Conservation (phyloP, 2,329 filamentous ascomycete genomes). For the Fusarium duplospermum region DNA sequence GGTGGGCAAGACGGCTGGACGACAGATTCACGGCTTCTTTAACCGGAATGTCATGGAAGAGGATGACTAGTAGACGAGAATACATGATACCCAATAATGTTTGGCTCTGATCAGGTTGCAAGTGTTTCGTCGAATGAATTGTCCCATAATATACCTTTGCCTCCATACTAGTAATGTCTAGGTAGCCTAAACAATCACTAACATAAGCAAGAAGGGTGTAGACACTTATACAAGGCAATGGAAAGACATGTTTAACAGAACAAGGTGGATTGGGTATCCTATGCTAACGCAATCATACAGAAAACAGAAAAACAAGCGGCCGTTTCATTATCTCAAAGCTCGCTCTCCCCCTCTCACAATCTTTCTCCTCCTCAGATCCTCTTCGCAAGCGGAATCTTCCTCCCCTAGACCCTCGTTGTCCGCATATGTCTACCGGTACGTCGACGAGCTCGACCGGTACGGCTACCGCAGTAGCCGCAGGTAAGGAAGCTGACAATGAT, state of each 20-base stretch:
- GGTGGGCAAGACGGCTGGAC: conserved; percentile 81
- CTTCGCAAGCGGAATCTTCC: background rate
- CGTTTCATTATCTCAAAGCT: conserved; percentile 22
- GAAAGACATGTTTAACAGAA: conserved; percentile 1
- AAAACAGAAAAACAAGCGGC: conserved; percentile 19
- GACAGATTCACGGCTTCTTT: conserved; percentile 85
- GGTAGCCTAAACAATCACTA: too few species aligned
- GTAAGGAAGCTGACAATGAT: conserved; percentile 76
- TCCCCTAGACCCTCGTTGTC: conserved; percentile 29
- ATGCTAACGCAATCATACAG: conserved; percentile 28
- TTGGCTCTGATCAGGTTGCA: background rate
- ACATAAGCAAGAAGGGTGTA: too few species aligned
- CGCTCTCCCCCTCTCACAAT: background rate
- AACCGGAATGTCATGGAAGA: conserved; percentile 70
- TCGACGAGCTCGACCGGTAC: conserved; percentile 24
- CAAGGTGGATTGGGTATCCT: conserved; percentile 45
- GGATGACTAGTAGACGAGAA: conserved; percentile 46
- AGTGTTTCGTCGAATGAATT: background rate
- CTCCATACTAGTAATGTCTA: too few species aligned
- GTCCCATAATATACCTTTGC: too few species aligned
- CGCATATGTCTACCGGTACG: conserved; percentile 26
- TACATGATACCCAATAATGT: conserved; percentile 17
- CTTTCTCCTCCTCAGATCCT: background rate
- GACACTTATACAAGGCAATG: background rate
- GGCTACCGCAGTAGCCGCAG: conserved; percentile 57